These are phyloP conservation scores for Fraxinus sp. DNA, from an alignment of 305 asterid genomes.

Conservation along the genomic window DNA sequence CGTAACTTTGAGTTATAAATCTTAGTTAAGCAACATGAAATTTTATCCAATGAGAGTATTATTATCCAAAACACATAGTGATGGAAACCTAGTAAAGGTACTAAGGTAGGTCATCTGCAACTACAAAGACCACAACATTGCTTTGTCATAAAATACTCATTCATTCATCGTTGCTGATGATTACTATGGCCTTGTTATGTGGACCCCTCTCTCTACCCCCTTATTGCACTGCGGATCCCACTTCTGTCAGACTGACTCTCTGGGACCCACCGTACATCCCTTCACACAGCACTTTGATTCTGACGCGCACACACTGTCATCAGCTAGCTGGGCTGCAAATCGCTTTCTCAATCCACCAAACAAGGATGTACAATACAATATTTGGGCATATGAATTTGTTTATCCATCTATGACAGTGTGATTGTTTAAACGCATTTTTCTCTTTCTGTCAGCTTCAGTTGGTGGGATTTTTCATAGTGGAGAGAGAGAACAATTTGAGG, in stretches of 20 bases:
- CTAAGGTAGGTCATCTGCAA: constrained; percentile 5
- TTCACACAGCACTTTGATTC: constrained; percentile 31
- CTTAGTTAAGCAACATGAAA: no score
- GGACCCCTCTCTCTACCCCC: constrained; percentile 5
- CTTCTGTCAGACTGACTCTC: constrained; percentile 22
- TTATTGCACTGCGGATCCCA: constrained; percentile 22
- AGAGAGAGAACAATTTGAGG: constrained; percentile 1
- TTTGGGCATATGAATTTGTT: constrained; percentile 17
- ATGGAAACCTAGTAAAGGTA: neutral
- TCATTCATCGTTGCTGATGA: constrained; percentile 24
- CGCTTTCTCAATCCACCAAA: constrained; percentile 26
- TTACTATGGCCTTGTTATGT: neutral
- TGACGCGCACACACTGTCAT: constrained; percentile 34
- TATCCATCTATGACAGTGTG: constrained; percentile 7
- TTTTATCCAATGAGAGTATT: neutral
- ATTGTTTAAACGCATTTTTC: neutral
- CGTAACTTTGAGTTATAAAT: no score
- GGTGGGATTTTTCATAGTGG: constrained; percentile 36
- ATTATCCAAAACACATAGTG: neutral
- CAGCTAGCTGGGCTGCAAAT: constrained; percentile 29
- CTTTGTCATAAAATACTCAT: constrained; percentile 2
- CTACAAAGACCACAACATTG: neutral
- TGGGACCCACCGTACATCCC: constrained; percentile 3
- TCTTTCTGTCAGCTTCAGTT: constrained; percentile 23
- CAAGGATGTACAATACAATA: neutral